Base-by-base conservation (phyloP, 306 rosid species). In the Lathyrus oleraceus region DNA sequence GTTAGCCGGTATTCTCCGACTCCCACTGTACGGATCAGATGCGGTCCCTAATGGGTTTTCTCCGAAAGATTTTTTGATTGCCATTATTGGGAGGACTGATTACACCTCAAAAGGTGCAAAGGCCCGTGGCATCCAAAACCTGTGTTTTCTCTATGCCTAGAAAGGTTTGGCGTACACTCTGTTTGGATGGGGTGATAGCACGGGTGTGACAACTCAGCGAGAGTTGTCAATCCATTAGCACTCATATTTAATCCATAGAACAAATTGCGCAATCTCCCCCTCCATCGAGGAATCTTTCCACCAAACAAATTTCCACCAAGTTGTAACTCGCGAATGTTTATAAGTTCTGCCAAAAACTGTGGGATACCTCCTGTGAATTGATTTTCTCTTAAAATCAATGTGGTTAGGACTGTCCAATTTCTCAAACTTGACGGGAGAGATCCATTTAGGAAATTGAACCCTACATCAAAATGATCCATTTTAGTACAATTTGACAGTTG, bases 291-390 rank as follows among this genome's bases (percentile, higher is more conserved):
- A 72, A 92, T 88, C 67, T 64, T 74, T 8, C 96, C 96, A 43
- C 84, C 87, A 8, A 92, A 48, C 61, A 14, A 35, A 69, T 92
- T 92, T 60, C 93, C 93, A 40, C 96, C 96, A 66, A 92, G 85
- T 16, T 86, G 85, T 56, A 92, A 82, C 78, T 80, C 84, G 4
- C 20, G 67, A 44, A 92, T 91, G 69, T 10, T 65, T 19, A 35
- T 35, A 70, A 86, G 78, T 15, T 79, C 83, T 0, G 78, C 72
- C 53, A 89, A 60, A 77, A 89, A 80, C 13, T 2, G 17, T 0
- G 91, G 92, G 73, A 92, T 72, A 9, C 88, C 86, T 10, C 96
- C 88, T 1, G 66, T 69, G 25, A 92, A 86, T 28, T 5, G 57
- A 77, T 89, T 92, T 63, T 88, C 95, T 40, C 83, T 83, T 54